Evolutionary conservation across 1,284 basidiomycete genomes (phyloP), one percentile per base, ranked within the genome.

Genomic region (Leccinum huronense): DNA sequence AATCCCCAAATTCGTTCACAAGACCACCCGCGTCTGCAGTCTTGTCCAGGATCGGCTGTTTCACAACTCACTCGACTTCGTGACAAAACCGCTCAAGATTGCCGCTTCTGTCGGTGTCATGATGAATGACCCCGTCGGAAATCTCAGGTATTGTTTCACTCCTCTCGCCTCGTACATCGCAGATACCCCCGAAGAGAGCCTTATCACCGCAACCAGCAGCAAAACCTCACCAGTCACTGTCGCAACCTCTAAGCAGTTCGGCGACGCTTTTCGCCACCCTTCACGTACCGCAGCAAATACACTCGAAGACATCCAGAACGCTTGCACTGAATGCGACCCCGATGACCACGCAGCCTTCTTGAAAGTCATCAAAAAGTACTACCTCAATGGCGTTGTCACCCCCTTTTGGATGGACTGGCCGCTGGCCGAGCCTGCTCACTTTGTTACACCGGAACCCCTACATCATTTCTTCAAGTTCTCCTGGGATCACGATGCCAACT

Each of bases 381-480:
- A 23, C 48, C 48, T 51, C 48, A 51, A 51, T 0, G 48, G 48
- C 3, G 10, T 51, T 27, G 48, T 51, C 11, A 6, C 23, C 11
- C 48, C 48, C n/a, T 51, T 51, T 51, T 51, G 48, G 48, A 51
- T 51, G 48, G 48, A 51, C 48, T 51, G 48, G 48, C 48, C 48
- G 5, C 48, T 51, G 48, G 48, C 48, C 11, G 48, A 51, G 19
- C 48, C 48, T 10, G 5, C 48, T 51, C 11, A 51, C 9, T 51
- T 51, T 27, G 48, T 51, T 3, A 51, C 48, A 19, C 48, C 2
- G 5, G 11, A 51, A 19, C 48, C 48, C 16, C 48, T 51, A 27
- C 48, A 51, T 19, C 48, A 51, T 6, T 51, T 51, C 23, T 51
- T 19, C 48, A 51, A 51, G 48, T 51, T 51, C 23, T 51, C 48